Evolutionary conservation across 176 grass and related monocot species (phyloP), one percentile per base, ranked within the genome.

Genomic region (Cenchrus purpureus): DNA sequence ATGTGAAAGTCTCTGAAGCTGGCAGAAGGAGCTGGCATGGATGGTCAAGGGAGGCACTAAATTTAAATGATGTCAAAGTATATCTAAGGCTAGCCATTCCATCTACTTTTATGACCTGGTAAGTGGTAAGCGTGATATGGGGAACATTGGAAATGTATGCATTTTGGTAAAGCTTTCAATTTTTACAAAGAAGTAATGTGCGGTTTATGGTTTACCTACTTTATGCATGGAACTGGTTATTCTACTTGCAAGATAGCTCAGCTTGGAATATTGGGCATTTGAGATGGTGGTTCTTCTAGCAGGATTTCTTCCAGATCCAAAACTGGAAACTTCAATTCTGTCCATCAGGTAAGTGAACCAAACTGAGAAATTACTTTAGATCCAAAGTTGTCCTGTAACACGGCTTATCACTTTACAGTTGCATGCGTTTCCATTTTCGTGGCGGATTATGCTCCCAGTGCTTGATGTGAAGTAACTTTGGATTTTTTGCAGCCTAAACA

Each of bases 231-330:
- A 77, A 65, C 65, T 79, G 15, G 79, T 59, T 60, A 63, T 90
- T 82, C 78, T 58, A 13, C 7, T 78, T 73, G 40, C 51, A 67
- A 83, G 9, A 60, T 86, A 73, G 3, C 32, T 65, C 74, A 97
- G 95, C 87, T 91, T 97, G 87, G 92, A 97, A 78, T 97, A 91
- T 81, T 97, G 95, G 95, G 91, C 92, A 61, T 97, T 97, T 65
- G 95, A 97, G 86, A 97, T 97, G 95, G 95, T 97, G 76, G 90
- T 97, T 91, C 90, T 97, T 4, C 82, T 97, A 71, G 81, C 95
- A 20, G 95, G 95, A 55, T 94, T 97, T 91, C 95, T 97, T 81
- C 90, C 92, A 71, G 54, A 95, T 82, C 95, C 95, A 88, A 93
- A 95, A 83, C 79, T 97, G 20, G 95, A 97, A 85, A 95, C 95